Evolutionary conservation across 2,329 filamentous ascomycete species (phyloP).

Genomic region (Sphaceloma murrayae): DNA sequence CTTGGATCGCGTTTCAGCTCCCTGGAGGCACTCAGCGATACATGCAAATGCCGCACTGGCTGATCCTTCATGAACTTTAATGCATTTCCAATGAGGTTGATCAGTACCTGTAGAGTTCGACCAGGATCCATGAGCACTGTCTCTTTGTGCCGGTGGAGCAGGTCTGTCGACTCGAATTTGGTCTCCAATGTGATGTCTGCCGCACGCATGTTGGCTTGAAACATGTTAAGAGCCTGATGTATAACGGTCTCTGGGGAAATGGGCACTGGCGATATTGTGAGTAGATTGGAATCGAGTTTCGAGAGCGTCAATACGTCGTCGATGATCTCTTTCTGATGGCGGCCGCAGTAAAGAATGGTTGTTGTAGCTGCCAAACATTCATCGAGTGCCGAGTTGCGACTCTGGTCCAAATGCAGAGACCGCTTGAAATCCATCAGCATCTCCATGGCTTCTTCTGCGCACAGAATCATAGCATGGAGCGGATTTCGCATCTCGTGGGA

Average conservation of each 20-base stretch:
- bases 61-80: conserved; percentile 22
- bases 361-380: conserved; percentile 20
- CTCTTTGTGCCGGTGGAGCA: conserved; percentile 13
- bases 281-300: conserved; percentile 20
- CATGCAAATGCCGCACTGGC: conserved; percentile 7
- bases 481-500: conserved; percentile 28
- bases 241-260: conserved; percentile 18
- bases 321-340: conserved; percentile 29
- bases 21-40: conserved; percentile 9
- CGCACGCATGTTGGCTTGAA: conserved; percentile 19
- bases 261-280: conserved; percentile 17
- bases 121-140: conserved; percentile 25
- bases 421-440: too few species aligned
- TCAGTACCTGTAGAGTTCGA: conserved; percentile 26
- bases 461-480: conserved; percentile 27
- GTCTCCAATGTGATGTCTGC: conserved; percentile 15
- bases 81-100: conserved; percentile 27
- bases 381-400: background rate
- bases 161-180: background rate
- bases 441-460: conserved; percentile 28
- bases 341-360: conserved; percentile 25
- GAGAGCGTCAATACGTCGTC: conserved; percentile 39
- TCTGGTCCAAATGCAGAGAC: too few species aligned
- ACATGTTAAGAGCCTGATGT: conserved; percentile 22
- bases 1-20: background rate